phyloP scores from a whole-genome alignment of 306 rosid species.

The Cucurbita pepo region DNA sequence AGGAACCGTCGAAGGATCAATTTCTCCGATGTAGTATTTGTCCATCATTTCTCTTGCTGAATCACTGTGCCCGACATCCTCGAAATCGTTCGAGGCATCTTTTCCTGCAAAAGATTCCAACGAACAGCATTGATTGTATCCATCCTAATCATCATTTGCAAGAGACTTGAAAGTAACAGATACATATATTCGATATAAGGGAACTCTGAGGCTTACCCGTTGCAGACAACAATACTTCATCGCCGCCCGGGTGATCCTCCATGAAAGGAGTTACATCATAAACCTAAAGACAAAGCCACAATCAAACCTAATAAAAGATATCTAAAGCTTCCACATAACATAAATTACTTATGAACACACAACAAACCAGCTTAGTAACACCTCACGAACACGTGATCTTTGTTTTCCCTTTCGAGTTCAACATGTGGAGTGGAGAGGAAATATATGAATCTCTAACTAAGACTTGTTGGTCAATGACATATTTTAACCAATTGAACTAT shows the following conservation, averaged over 20 bases:
- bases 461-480: background rate
- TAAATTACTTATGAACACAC: background rate
- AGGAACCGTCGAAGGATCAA: conserved; percentile 62
- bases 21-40: conserved; percentile 68
- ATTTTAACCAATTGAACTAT: background rate
- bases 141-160: background rate
- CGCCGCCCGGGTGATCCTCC: conserved; percentile 99
- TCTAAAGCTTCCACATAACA: background rate
- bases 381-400: background rate
- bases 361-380: background rate
- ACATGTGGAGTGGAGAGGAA: background rate
- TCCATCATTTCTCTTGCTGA: conserved; percentile 82
- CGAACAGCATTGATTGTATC: background rate
- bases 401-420: background rate
- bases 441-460: too few species aligned
- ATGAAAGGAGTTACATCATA: conserved; percentile 80
- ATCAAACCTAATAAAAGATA: background rate
- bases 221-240: conserved; percentile 69
- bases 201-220: conserved; percentile 37
- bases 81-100: conserved; percentile 90
- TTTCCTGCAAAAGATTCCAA: conserved; percentile 37
- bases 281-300: conserved; percentile 27
- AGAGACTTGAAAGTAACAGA: background rate
- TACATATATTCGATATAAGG: background rate
- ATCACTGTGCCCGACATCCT: conserved; percentile 96